phyloP scores from a whole-genome alignment of 768 basidiomycete genomes.

The Heimioporus sp. region DNA sequence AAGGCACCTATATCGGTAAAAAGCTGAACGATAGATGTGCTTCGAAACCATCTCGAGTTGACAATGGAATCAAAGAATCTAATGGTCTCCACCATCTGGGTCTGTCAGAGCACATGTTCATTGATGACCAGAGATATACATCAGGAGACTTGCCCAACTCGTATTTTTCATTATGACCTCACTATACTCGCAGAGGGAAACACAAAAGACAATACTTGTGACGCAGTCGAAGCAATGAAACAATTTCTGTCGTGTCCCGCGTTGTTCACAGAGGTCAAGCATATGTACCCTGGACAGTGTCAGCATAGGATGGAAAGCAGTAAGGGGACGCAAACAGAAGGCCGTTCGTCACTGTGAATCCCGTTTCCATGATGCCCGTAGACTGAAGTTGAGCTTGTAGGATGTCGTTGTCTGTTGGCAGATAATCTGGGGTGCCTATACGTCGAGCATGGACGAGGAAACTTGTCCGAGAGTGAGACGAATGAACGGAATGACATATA shows the following conservation, averaged over 20 bases:
- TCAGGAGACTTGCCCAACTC: conserved; percentile 23
- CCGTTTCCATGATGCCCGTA: conserved; percentile 87
- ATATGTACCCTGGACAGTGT: conserved; percentile 48
- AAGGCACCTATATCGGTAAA: conserved; percentile 76
- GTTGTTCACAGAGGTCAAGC: conserved; percentile 80
- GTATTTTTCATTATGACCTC: conserved; percentile 66
- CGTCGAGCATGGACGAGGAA: conserved; percentile 86
- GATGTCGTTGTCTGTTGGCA: conserved; percentile 85
- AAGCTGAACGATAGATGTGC: conserved; percentile 67
- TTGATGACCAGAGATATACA: neutral
- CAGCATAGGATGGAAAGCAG: neutral
- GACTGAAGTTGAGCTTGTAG: conserved; percentile 84
- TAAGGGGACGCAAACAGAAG: conserved; percentile 37
- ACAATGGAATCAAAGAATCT: conserved; percentile 75
- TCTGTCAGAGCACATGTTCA: conserved; percentile 35
- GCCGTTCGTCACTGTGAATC: conserved; percentile 63
- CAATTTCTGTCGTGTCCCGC: conserved; percentile 81
- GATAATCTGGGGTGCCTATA: conserved; percentile 77
- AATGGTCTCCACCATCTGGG: conserved; percentile 74
- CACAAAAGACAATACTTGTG: conserved; percentile 75
- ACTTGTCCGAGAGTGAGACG: conserved; percentile 35
- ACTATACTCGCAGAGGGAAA: conserved; percentile 72
- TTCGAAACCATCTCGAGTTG: conserved; percentile 76
- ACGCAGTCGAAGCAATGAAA: conserved; percentile 80
- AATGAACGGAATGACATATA: neutral